These are phyloP conservation scores for Penicillium palitans DNA, from an alignment of 2,329 filamentous ascomycete genomes.

Conservation along the genomic window DNA sequence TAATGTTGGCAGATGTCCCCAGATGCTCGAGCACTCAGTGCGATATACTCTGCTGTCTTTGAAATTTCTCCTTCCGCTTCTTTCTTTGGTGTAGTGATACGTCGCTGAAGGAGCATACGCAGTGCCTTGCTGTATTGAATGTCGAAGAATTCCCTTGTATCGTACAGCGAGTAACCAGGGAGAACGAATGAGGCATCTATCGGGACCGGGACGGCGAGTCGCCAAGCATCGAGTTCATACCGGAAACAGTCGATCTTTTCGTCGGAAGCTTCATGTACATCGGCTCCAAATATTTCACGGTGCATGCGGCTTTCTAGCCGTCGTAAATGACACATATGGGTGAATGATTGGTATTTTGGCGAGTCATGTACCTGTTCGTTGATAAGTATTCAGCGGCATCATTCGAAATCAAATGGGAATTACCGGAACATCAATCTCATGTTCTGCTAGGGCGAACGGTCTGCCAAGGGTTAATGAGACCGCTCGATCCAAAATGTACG, in stretches of 20 bases:
- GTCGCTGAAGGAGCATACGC: not conserved
- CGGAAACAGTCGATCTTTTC: not conserved
- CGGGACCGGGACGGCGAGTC: not conserved
- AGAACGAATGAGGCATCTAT: not conserved
- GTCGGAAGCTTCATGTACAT: not conserved
- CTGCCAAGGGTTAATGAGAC: not conserved
- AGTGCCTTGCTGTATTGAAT: not conserved
- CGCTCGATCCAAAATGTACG: not conserved
- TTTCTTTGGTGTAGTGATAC: not conserved
- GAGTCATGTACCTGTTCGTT: not conserved
- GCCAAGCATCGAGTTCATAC: not conserved
- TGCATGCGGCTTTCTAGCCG: not conserved
- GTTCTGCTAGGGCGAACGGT: not conserved
- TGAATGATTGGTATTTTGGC: not conserved
- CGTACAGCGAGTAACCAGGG: not conserved
- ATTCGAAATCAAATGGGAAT: not conserved
- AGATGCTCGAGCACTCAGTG: conserved; percentile 1
- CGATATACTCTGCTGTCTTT: not conserved
- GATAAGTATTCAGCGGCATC: not conserved
- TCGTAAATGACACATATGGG: not conserved
- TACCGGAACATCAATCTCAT: not conserved
- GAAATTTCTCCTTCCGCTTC: not conserved
- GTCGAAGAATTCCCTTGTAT: not conserved
- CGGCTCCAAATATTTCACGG: not conserved
- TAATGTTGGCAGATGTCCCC: conserved; percentile 1